These are phyloP conservation scores for Saccharomycopsis vini DNA, from an alignment of 805 yeast species.

Conservation along the genomic window DNA sequence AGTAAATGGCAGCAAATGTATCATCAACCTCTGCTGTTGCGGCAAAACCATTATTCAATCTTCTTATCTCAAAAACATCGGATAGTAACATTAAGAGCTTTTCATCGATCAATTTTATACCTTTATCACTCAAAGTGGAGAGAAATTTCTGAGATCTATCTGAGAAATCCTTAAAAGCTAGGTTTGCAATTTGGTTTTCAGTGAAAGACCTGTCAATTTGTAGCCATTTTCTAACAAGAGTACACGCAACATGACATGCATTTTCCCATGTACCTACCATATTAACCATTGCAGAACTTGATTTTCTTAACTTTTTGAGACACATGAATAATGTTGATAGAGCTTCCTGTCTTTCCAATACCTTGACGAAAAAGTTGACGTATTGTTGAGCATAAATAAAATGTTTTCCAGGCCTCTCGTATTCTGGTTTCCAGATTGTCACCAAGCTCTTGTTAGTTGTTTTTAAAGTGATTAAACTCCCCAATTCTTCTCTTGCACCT, in stretches of 20 bases:
- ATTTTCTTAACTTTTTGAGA: conserved; percentile 67
- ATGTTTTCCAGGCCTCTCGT: conserved; percentile 89
- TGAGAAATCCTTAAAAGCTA: conserved; percentile 37
- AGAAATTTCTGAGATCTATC: conserved; percentile 29
- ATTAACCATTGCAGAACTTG: conserved; percentile 66
- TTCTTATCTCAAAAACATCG: conserved; percentile 51
- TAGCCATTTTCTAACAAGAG: conserved; percentile 38
- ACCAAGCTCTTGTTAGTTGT: conserved; percentile 63
- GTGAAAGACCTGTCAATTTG: conserved; percentile 38
- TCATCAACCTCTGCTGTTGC: conserved; percentile 72
- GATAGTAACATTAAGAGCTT: conserved; percentile 35
- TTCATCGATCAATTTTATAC: conserved; percentile 31
- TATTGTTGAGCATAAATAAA: conserved; percentile 70
- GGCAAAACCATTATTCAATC: conserved; percentile 73
- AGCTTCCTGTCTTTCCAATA: conserved; percentile 47
- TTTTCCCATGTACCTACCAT: conserved; percentile 60
- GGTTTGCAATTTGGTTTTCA: conserved; percentile 40
- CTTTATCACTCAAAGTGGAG: conserved; percentile 20
- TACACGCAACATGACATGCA: conserved; percentile 43
- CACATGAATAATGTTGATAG: conserved; percentile 49
- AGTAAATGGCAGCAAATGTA: conserved; percentile 51
- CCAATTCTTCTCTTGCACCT: conserved; percentile 57
- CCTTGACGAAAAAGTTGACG: conserved; percentile 49
- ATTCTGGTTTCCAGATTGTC: conserved; percentile 88
- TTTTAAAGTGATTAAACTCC: conserved; percentile 49